A percentile compares a stretch with the other conserved stretches of the same genome.
These are phyloP conservation scores for Moesziomyces parantarcticus DNA, from an alignment of 1,284 basidiomycete genomes.

Conservation along the genomic window DNA sequence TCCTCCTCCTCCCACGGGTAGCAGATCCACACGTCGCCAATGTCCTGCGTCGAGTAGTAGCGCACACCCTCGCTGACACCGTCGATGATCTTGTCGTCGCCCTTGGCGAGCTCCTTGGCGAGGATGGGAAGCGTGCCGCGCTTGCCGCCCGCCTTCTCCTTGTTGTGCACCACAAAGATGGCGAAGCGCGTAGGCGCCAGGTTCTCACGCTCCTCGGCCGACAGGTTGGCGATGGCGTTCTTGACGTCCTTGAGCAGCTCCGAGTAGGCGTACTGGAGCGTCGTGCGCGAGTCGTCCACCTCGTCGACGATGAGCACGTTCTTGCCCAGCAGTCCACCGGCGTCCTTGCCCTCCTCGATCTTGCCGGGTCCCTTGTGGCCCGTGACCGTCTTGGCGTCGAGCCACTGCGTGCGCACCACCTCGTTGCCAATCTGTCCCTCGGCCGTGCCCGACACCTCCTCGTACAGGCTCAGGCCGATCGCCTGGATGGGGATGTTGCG, in stretches of 20 bases:
- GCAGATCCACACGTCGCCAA: conserved; percentile 65
- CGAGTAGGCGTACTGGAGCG: conserved; percentile 66
- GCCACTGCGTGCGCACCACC: conserved; percentile 67
- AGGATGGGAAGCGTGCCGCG: conserved; percentile 63
- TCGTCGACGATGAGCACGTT: conserved; percentile 67
- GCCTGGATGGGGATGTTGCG: conserved; percentile 68
- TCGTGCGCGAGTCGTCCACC: conserved; percentile 67
- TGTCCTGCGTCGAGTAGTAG: conserved; percentile 66
- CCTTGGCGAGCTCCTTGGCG: conserved; percentile 41
- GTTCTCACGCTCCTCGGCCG: conserved; percentile 50
- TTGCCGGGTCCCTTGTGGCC: conserved; percentile 42
- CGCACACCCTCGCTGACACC: conserved; percentile 62
- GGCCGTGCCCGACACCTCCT: conserved; percentile 60
- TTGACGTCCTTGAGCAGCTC: conserved; percentile 66
- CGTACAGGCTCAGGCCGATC: conserved; percentile 66
- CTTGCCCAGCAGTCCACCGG: conserved; percentile 66
- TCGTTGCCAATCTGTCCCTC: conserved; percentile 63
- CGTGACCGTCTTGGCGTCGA: conserved; percentile 56
- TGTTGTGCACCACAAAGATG: conserved; percentile 68
- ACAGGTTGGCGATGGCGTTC: conserved; percentile 53
- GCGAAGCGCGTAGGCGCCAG: conserved; percentile 65
- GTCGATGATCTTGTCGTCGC: conserved; percentile 52
- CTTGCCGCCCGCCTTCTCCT: conserved; percentile 60
- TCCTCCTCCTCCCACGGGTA: conserved; percentile 67
- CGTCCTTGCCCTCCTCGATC: conserved; percentile 57